Conservation (phyloP, 768 basidiomycete species). For the Russula compacta region DNA sequence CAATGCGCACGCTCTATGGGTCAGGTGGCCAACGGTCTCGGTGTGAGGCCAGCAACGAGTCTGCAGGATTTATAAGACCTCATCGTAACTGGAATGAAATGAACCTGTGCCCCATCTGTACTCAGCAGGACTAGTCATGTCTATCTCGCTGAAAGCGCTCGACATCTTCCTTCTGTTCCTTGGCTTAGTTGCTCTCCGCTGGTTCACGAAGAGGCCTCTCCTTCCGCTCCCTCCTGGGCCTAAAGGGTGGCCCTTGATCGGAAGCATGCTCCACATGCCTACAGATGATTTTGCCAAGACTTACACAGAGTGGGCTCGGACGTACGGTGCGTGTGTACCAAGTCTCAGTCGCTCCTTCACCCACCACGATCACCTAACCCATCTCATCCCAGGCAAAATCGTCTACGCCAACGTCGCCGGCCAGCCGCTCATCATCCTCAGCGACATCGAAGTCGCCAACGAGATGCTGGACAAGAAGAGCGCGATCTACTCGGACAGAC, state of each 20-base stretch:
- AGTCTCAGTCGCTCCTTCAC: neutral
- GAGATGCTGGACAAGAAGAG: constrained; percentile 10
- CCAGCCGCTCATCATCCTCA: constrained; percentile 2
- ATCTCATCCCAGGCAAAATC: neutral
- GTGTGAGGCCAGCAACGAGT: too few relatives aligned
- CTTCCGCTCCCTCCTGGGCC: constrained; percentile 6
- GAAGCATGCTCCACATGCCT: constrained; percentile 7
- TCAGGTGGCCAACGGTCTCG: neutral
- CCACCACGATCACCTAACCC: neutral
- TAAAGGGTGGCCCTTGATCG: constrained; percentile 3
- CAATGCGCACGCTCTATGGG: neutral
- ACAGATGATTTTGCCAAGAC: neutral
- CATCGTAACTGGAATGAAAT: neutral
- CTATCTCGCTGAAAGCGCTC: neutral
- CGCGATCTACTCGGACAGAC: constrained; percentile 8
- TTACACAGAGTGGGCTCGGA: neutral
- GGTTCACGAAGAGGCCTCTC: neutral
- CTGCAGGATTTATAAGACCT: neutral
- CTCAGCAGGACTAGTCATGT: neutral
- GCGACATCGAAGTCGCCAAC: neutral
- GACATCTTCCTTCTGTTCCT: neutral
- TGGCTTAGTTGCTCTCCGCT: neutral
- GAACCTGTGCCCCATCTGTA: neutral
- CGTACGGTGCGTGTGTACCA: neutral
- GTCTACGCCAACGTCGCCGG: neutral